phyloP scores from a whole-genome alignment of 345 rosid genomes.

The Eucalyptus microcorys region DNA sequence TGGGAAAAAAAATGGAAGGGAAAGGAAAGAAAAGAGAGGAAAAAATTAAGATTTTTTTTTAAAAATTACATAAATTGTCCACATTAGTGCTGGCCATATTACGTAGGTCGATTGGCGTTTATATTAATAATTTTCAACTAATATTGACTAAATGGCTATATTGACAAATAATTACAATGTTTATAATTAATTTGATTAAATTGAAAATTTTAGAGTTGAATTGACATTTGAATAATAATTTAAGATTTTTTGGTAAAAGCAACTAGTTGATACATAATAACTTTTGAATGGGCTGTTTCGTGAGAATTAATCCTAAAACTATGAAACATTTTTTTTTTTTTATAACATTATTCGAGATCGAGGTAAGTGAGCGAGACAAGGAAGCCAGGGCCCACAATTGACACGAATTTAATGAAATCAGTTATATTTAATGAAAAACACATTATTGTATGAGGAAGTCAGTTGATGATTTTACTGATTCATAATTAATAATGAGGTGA shows the following conservation, averaged over 20 bases:
- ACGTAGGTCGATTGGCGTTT: accelerated
- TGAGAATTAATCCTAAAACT: background rate
- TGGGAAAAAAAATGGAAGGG: background rate
- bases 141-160: background rate
- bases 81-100: accelerated
- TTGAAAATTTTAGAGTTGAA: background rate
- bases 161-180: background rate
- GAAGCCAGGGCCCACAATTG: constrained; percentile 54
- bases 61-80: too few species aligned
- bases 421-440: background rate
- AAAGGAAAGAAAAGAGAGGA: background rate
- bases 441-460: background rate
- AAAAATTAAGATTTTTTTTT: too few species aligned
- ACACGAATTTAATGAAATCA: constrained; percentile 10
- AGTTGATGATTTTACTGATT: background rate
- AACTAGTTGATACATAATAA: background rate
- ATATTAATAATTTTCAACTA: background rate
- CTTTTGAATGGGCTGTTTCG: background rate
- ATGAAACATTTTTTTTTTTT: background rate
- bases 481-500: background rate
- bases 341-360: constrained; percentile 48
- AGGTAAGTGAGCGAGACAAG: constrained; percentile 55
- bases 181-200: background rate
- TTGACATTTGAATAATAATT: background rate
- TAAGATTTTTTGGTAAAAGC: background rate